Conservation (phyloP, 352 stramenopile genomes). For the Saprolegnia parasitica region DNA sequence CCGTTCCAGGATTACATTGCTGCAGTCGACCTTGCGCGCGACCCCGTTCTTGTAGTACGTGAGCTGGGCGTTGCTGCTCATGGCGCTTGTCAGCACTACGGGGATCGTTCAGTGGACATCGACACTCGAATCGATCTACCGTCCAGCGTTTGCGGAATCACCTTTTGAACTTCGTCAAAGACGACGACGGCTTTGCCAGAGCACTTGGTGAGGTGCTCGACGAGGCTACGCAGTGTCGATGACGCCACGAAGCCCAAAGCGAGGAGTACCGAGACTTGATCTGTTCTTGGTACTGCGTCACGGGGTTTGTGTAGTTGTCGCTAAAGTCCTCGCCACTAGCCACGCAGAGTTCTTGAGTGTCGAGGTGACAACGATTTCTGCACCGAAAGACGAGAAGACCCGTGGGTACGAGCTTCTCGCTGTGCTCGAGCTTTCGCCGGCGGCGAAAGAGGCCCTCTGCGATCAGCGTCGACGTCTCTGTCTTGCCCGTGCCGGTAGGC, state of each 20-base stretch:
- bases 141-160: constrained; percentile 85
- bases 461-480: constrained; percentile 81
- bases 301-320: constrained; percentile 75
- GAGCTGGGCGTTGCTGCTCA: constrained; percentile 64
- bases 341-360: background rate
- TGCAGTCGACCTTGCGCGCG: constrained; percentile 60
- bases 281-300: constrained; percentile 75
- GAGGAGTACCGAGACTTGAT: constrained; percentile 65
- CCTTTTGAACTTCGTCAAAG: constrained; percentile 90
- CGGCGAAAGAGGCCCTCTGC: constrained; percentile 79
- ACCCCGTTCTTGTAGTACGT: constrained; percentile 69
- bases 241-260: background rate
- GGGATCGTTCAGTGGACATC: background rate
- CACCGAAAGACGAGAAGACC: constrained; percentile 78
- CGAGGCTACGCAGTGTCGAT: constrained; percentile 41
- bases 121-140: constrained; percentile 33
- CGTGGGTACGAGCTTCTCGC: constrained; percentile 55
- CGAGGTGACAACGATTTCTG: background rate
- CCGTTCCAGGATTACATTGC: constrained; percentile 44
- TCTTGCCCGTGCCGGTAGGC: constrained; percentile 88
- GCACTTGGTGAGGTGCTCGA: constrained; percentile 72
- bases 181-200: constrained; percentile 84
- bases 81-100: constrained; percentile 66
- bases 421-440: constrained; percentile 64
- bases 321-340: constrained; percentile 79